Evolutionary conservation across 1,284 basidiomycete species (phyloP).

Genomic region (Trichosporon ovoides): DNA sequence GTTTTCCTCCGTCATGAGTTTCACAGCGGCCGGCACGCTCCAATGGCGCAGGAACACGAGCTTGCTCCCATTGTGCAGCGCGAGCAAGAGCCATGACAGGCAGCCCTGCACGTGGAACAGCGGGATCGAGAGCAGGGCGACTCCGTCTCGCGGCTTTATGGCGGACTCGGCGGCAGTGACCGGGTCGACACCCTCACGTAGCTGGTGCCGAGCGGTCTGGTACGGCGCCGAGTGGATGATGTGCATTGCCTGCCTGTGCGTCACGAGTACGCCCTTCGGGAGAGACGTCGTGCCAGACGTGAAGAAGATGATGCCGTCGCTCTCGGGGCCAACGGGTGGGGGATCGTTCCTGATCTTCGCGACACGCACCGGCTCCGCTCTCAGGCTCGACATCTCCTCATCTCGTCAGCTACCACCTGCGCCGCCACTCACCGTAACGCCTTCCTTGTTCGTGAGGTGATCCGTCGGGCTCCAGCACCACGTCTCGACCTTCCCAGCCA

Average conservation of each 20-base stretch:
- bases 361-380: neutral
- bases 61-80: conserved; percentile 34
- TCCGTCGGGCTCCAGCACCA: conserved; percentile 3
- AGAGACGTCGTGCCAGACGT: conserved; percentile 35
- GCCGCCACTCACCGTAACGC: neutral
- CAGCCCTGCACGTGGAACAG: conserved; percentile 44
- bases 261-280: conserved; percentile 43
- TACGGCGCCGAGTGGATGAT: conserved; percentile 7
- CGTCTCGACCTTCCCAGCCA: conserved; percentile 15
- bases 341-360: neutral
- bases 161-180: conserved; percentile 24
- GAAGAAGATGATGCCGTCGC: conserved; percentile 45
- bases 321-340: conserved; percentile 29
- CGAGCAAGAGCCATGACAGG: conserved; percentile 37
- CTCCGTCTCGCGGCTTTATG: neutral
- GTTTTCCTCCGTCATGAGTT: conserved; percentile 26
- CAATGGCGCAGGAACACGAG: conserved; percentile 34
- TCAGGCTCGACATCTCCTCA: conserved; percentile 6
- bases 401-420: neutral
- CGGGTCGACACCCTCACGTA: conserved; percentile 17
- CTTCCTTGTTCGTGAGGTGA: neutral
- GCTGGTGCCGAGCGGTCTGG: conserved; percentile 19
- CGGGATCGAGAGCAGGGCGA: conserved; percentile 19
- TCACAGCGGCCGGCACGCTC: conserved; percentile 30
- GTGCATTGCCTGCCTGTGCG: conserved; percentile 41